Evolutionary conservation across 1,284 basidiomycete species (phyloP), one percentile per base, ranked within the genome.

Genomic region (Cutaneotrichosporon daszewskae): DNA sequence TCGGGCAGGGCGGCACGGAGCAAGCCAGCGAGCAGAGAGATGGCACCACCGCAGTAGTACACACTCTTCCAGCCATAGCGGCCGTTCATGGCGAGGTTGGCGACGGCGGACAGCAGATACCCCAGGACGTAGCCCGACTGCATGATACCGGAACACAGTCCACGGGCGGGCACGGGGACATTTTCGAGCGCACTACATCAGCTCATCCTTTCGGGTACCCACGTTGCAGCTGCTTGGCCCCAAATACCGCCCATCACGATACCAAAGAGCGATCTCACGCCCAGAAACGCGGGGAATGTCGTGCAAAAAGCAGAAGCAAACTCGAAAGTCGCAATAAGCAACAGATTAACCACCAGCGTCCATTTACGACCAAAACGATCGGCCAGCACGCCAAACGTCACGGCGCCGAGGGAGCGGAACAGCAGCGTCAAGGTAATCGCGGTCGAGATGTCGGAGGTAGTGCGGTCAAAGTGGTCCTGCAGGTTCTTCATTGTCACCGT

Each of bases 341-440:
- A 40, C 32, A 89, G 53, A 66, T 94, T 95, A 59, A 64, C 57
- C 33, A 92, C 82, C 4, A 96, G 75, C 1, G 90, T 90, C 87
- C 89, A 96, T 74, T 91, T 92, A 36, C 91, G 80, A 5, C 92
- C 91, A 65, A 78, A 94, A 13, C 91, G 79, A 66, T 91, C 88
- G 20, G 85, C 85, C 22, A 85, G 60, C 40, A 87, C 45, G 43
- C 75, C 78, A 53, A 95, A 94, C 54, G 92, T 72, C 47, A 88
- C 80, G 25, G 91, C 91, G 22, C 92, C 94, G 27, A 80, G 72
- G 1, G 87, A 86, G 41, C 94, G 82, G 76, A 96, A 88, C 26
- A 97, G 79, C 1, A 96, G 77, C 0, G 92, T 96, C 37, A 97
- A 77, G 7, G 92, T 97, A 65, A 98, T 94, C 11, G 88, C 79